Conservation (phyloP, 2,329 filamentous ascomycete genomes). For the Coniochaeta ligniaria region DNA sequence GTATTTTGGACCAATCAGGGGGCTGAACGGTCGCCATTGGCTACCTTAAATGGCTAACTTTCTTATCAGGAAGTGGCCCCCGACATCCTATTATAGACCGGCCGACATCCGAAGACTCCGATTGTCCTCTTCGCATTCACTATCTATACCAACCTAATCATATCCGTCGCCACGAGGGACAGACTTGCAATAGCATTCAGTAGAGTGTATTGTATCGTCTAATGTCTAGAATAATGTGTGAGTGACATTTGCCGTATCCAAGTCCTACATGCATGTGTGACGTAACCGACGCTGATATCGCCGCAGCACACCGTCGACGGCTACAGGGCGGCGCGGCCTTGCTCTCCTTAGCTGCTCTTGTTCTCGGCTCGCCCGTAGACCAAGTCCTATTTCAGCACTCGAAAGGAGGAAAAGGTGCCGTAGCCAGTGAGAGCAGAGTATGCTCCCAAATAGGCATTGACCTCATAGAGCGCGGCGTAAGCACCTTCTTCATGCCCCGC, state of each 20-base stretch:
- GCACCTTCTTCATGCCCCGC: neutral
- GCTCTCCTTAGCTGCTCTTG: neutral
- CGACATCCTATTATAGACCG: neutral
- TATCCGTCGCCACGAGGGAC: neutral
- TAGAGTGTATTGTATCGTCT: neutral
- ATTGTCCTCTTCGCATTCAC: neutral
- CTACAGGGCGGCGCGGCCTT: neutral
- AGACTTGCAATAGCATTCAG: neutral
- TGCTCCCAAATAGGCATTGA: conserved; percentile 65
- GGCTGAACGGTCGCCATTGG: neutral
- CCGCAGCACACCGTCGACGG: neutral
- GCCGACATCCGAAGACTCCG: neutral
- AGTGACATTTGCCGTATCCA: neutral
- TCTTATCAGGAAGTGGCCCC: neutral
- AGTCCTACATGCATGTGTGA: neutral
- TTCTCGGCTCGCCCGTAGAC: neutral
- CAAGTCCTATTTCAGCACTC: conserved; percentile 5
- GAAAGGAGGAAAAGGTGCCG: conserved; percentile 43
- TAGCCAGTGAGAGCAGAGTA: conserved; percentile 61
- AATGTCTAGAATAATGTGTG: neutral
- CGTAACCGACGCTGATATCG: neutral
- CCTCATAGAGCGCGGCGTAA: conserved; percentile 45
- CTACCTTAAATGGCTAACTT: neutral
- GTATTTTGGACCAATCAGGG: neutral
- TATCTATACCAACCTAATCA: neutral